phyloP scores from a whole-genome alignment of 805 yeast genomes.

The Huiozyma sinensis region DNA sequence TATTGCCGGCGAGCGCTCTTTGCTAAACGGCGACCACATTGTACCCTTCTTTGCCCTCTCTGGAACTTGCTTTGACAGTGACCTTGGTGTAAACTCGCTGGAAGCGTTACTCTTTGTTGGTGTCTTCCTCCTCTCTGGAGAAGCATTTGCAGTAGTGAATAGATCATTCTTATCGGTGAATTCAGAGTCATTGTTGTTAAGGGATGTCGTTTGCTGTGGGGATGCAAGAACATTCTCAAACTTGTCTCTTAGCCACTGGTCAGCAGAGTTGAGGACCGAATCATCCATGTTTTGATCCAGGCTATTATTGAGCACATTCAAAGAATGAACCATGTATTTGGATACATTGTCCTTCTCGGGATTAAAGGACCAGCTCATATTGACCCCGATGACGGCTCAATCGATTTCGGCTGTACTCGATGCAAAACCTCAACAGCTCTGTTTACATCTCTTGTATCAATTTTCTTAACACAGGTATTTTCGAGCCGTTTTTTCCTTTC shows the following conservation, averaged over 20 bases:
- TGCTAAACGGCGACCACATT: too few species aligned
- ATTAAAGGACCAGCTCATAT: too few species aligned
- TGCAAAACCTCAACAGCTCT: too few species aligned
- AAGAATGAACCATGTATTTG: constrained; percentile 22
- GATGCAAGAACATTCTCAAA: constrained; percentile 1
- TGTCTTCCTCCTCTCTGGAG: constrained; percentile 1
- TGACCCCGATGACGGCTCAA: too few species aligned
- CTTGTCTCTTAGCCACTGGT: neutral
- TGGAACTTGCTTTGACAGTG: neutral
- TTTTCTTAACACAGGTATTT: too few species aligned
- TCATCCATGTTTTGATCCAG: too few species aligned
- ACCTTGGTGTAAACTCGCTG: constrained; percentile 10
- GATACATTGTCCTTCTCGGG: too few species aligned
- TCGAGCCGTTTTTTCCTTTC: too few species aligned
- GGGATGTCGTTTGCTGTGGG: constrained; percentile 2
- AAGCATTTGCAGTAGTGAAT: constrained; percentile 2
- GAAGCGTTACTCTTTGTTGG: constrained; percentile 1
- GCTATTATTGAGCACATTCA: constrained; percentile 9
- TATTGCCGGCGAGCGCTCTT: too few species aligned
- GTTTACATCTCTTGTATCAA: too few species aligned
- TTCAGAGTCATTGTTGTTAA: neutral
- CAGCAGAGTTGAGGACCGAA: neutral
- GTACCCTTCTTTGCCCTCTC: too few species aligned
- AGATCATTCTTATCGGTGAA: constrained; percentile 1
- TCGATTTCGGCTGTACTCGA: too few species aligned